Percentiles rank a stretch among this genome's conserved stretches.
Conservation (phyloP, 306 rosid genomes). For the Quercus mongolica region DNA sequence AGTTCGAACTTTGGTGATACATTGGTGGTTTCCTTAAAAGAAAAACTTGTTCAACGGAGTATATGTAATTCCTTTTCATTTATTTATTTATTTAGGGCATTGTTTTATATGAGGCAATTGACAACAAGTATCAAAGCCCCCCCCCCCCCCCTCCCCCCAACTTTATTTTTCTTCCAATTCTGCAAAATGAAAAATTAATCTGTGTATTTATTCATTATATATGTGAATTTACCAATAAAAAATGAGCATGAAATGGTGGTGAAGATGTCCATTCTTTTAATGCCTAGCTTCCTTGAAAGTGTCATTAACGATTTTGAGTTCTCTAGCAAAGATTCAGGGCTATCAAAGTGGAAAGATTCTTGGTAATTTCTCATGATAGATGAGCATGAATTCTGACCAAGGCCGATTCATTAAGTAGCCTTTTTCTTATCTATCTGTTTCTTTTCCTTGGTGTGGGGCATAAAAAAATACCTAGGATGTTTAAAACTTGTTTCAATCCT, state of each 20-base stretch:
- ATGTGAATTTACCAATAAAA: too few relatives aligned
- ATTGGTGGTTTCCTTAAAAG: constrained; percentile 62
- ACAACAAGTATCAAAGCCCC: neutral
- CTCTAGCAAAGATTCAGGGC: neutral
- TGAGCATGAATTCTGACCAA: neutral
- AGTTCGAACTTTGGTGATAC: constrained; percentile 78
- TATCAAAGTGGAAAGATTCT: too few relatives aligned
- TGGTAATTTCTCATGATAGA: neutral
- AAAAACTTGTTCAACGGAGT: constrained; percentile 28
- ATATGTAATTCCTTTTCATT: neutral
- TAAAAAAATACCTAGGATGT: too few relatives aligned
- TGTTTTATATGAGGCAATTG: neutral
- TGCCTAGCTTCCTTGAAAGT: neutral
- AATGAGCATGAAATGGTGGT: too few relatives aligned
- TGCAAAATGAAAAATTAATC: too few relatives aligned
- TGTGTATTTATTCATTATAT: too few relatives aligned
- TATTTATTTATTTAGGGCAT: neutral
- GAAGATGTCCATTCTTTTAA: neutral
- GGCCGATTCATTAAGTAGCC: too few relatives aligned
- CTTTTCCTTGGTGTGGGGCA: too few relatives aligned
- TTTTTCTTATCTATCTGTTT: too few relatives aligned
- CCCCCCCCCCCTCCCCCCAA: too few relatives aligned
- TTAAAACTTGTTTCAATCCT: too few relatives aligned
- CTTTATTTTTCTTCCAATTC: too few relatives aligned
- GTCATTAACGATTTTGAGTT: neutral